Conservation (phyloP, 306 rosid genomes). For the Malus asiatica region DNA sequence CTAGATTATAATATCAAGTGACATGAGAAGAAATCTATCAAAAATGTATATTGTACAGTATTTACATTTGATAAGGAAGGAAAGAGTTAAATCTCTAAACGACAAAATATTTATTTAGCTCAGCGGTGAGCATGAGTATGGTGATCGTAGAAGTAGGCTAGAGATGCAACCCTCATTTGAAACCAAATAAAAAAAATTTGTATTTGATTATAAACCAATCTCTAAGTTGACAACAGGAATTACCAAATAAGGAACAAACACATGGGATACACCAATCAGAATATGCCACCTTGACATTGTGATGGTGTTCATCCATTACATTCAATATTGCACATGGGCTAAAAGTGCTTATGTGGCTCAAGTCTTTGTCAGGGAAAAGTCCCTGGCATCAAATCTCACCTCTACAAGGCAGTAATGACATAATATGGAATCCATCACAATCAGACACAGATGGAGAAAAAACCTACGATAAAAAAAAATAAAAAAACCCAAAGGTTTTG, state of each 20-base stretch:
- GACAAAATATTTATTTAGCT: too few relatives aligned
- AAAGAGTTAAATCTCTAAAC: too few relatives aligned
- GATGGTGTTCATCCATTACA: background rate
- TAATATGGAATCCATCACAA: background rate
- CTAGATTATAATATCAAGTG: too few relatives aligned
- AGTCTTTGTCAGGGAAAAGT: background rate
- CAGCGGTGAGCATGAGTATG: too few relatives aligned
- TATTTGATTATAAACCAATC: background rate
- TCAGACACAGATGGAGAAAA: background rate
- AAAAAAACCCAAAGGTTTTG: background rate
- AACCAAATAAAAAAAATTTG: too few relatives aligned
- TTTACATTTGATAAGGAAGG: background rate
- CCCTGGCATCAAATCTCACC: background rate
- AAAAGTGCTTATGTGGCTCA: background rate
- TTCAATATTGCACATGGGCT: background rate
- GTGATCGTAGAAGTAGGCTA: too few relatives aligned
- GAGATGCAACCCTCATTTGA: too few relatives aligned
- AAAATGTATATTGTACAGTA: too few relatives aligned
- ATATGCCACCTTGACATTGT: background rate
- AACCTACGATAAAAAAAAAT: background rate
- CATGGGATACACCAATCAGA: background rate
- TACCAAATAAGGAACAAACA: background rate
- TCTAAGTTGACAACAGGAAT: background rate
- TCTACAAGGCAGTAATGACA: background rate
- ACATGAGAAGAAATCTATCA: too few relatives aligned